A percentile compares a stretch with the other conserved stretches of the same genome.
Evolutionary conservation across 2,329 filamentous ascomycete species (phyloP).

Genomic region (Hypoxylon sp.): DNA sequence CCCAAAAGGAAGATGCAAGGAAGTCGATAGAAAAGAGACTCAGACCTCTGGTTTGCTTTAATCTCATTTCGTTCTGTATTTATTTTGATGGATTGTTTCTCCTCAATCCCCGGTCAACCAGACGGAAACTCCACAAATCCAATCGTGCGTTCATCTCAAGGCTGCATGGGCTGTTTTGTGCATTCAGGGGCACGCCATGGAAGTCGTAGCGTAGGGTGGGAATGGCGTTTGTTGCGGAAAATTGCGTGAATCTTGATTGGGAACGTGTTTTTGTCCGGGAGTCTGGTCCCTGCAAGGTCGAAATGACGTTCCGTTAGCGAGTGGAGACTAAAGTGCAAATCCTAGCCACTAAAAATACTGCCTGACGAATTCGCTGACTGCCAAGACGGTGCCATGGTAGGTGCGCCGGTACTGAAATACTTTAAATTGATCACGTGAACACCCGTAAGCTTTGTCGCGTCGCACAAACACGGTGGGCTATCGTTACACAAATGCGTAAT

Average conservation of each 20-base stretch:
- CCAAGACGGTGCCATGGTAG: background rate
- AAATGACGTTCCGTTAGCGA: conserved; percentile 49
- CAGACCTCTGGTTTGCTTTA: conserved; percentile 46
- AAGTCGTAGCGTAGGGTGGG: conserved; percentile 20
- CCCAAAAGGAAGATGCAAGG: conserved; percentile 18
- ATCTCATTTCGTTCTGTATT: conserved; percentile 47
- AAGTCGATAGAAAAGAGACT: conserved; percentile 18
- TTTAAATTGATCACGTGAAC: conserved; percentile 47
- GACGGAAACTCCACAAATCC: conserved; percentile 39
- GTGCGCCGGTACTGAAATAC: conserved; percentile 10
- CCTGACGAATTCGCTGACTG: conserved; percentile 15
- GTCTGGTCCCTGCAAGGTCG: conserved; percentile 38
- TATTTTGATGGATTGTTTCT: conserved; percentile 47
- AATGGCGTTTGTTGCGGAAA: conserved; percentile 38
- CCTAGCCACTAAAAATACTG: conserved; percentile 19
- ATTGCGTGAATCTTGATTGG: conserved; percentile 40
- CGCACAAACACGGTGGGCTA: conserved; percentile 28
- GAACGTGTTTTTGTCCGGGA: conserved; percentile 34
- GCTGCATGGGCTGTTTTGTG: conserved; percentile 45
- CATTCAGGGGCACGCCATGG: conserved; percentile 44
- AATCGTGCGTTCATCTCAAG: conserved; percentile 44
- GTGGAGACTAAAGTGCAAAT: conserved; percentile 23
- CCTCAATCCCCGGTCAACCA: conserved; percentile 38
- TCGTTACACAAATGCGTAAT: conserved; percentile 12
- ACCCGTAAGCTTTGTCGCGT: conserved; percentile 49